Percentiles rank a stretch among this genome's conserved stretches.
These are phyloP conservation scores for Rhododendron griersonianum DNA, from an alignment of 148 eudicot species.

Conservation along the genomic window DNA sequence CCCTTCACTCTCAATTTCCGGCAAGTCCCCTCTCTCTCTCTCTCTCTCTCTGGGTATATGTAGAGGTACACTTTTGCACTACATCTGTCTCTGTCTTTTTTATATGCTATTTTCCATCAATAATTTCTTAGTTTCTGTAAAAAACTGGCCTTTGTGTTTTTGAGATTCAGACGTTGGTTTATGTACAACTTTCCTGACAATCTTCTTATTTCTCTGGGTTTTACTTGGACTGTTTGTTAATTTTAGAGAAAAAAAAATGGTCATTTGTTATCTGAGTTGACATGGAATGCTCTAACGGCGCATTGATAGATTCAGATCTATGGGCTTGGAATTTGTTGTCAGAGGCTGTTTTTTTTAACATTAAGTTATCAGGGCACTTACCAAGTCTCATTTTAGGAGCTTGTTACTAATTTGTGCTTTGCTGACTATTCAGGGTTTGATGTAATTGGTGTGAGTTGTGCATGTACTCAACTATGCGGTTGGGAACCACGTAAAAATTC, in stretches of 20 bases:
- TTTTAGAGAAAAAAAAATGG: not conserved
- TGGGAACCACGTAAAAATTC: not conserved
- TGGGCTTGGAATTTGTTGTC: not conserved
- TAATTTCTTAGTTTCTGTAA: not conserved
- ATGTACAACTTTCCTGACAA: not conserved
- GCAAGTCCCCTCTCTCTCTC: not conserved
- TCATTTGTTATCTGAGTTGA: not conserved
- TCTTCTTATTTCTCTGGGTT: not conserved
- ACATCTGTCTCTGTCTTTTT: not conserved
- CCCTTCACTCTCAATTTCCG: not conserved
- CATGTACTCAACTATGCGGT: not conserved
- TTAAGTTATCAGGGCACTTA: no score
- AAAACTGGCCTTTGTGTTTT: not conserved
- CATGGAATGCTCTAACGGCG: not conserved
- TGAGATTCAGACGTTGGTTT: not conserved
- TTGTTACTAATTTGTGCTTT: not conserved
- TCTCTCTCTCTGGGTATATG: not conserved
- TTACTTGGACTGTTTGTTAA: not conserved
- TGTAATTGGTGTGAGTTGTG: not conserved
- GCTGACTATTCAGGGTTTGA: not conserved
- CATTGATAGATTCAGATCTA: not conserved
- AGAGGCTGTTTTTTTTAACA: not conserved
- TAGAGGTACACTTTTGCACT: not conserved
- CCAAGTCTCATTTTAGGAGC: not conserved
- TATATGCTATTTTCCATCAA: not conserved